A percentile compares a stretch with the other conserved stretches of the same genome.
Evolutionary conservation across 768 basidiomycete species (phyloP).

Genomic region (Lactarius psammicola): DNA sequence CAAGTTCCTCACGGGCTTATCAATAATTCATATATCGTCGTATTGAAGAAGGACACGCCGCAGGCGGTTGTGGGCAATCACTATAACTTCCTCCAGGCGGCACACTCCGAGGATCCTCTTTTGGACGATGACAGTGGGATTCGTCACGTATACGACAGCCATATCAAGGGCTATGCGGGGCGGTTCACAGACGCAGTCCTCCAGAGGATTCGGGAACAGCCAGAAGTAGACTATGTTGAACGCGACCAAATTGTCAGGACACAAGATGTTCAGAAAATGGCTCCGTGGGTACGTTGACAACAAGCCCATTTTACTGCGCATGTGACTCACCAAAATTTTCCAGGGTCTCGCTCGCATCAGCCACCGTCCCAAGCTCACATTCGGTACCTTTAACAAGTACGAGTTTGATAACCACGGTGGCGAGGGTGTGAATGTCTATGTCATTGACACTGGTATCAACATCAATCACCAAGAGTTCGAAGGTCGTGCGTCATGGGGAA

Average conservation of each 20-base stretch:
- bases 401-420: constrained; percentile 70
- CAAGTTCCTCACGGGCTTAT: constrained; percentile 69
- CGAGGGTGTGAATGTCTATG: constrained; percentile 89
- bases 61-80: constrained; percentile 65
- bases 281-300: constrained; percentile 74
- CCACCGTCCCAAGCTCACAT: constrained; percentile 71
- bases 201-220: constrained; percentile 72
- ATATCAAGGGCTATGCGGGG: constrained; percentile 79
- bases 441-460: constrained; percentile 90
- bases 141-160: constrained; percentile 73
- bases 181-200: constrained; percentile 68
- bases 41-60: constrained; percentile 72
- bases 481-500: constrained; percentile 90
- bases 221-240: constrained; percentile 92
- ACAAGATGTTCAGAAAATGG: constrained; percentile 62
- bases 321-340: constrained; percentile 26
- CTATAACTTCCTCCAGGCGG: constrained; percentile 69
- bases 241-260: constrained; percentile 90
- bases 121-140: constrained; percentile 55
- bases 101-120: constrained; percentile 55
- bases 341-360: constrained; percentile 96
- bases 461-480: constrained; percentile 80
- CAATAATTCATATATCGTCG: constrained; percentile 93
- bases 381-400: constrained; percentile 85
- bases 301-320: constrained; percentile 2